These are phyloP conservation scores for Cladobotryum mycophilum DNA, from an alignment of 2,329 filamentous ascomycete genomes.

Conservation along the genomic window DNA sequence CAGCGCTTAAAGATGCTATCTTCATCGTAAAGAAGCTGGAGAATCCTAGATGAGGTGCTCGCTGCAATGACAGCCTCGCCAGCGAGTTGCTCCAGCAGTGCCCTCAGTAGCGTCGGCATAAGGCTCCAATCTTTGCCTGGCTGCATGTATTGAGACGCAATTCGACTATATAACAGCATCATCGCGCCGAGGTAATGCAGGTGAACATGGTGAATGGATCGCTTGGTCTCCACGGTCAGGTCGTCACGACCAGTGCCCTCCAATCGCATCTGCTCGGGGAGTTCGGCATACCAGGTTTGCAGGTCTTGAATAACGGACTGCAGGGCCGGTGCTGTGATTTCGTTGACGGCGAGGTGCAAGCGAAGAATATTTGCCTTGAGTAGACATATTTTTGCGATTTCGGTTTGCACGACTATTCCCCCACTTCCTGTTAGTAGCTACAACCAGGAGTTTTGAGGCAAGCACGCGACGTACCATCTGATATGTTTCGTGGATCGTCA, in stretches of 20 bases:
- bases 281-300: constrained; percentile 4
- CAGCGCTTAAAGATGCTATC: constrained; percentile 9
- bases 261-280: constrained; percentile 4
- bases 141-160: constrained; percentile 4
- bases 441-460: neutral
- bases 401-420: constrained; percentile 8
- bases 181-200: constrained; percentile 7
- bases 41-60: constrained; percentile 5
- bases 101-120: neutral
- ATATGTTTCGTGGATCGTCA: constrained; percentile 1
- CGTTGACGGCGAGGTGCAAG: constrained; percentile 4
- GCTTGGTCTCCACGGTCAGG: constrained; percentile 1
- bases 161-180: constrained; percentile 6
- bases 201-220: constrained; percentile 7
- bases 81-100: neutral
- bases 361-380: constrained; percentile 10
- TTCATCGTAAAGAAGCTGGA: constrained; percentile 6
- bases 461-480: neutral
- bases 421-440: neutral
- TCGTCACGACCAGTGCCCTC: neutral
- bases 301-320: constrained; percentile 2
- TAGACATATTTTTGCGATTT: constrained; percentile 10
- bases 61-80: constrained; percentile 6
- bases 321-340: neutral
- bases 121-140: neutral